A percentile compares a stretch with the other conserved stretches of the same genome.
These are phyloP conservation scores for Penicillium sp. DNA, from an alignment of 2,329 filamentous ascomycete species.

Conservation along the genomic window DNA sequence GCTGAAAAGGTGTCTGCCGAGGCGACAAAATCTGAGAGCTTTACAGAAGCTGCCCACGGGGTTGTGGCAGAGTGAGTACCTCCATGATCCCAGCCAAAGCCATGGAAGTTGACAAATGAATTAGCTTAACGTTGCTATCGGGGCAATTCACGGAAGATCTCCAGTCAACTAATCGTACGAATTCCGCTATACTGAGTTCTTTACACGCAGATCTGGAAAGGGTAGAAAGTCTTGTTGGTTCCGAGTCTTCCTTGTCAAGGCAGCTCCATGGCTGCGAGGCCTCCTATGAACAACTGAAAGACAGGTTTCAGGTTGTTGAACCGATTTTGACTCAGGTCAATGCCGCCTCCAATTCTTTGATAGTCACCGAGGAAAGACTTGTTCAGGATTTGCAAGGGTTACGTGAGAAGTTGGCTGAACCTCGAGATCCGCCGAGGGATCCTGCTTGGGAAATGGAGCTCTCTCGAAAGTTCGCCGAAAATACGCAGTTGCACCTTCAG, in stretches of 20 bases:
- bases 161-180: constrained; percentile 13
- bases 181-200: constrained; percentile 7
- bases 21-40: constrained; percentile 16
- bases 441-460: constrained; percentile 21
- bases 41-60: constrained; percentile 13
- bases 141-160: constrained; percentile 14
- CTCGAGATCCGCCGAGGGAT: constrained; percentile 17
- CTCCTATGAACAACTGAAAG: constrained; percentile 16
- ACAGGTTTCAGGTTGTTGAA: constrained; percentile 16
- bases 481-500: constrained; percentile 22
- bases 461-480: constrained; percentile 18
- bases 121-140: constrained; percentile 4
- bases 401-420: constrained; percentile 15
- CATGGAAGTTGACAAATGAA: too few species aligned
- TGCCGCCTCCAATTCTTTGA: constrained; percentile 20
- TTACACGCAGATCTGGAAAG: constrained; percentile 22
- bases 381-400: constrained; percentile 25
- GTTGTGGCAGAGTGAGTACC: constrained; percentile 23
- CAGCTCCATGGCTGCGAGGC: constrained; percentile 20
- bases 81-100: too few species aligned
- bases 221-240: constrained; percentile 16
- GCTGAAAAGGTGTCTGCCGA: constrained; percentile 12
- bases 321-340: constrained; percentile 17
- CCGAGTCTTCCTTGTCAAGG: constrained; percentile 15
- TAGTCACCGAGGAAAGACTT: constrained; percentile 23